These are phyloP conservation scores for Straminergon stramineum DNA, from an alignment of 225 moss, liverwort and hornwort genomes.

Conservation along the genomic window DNA sequence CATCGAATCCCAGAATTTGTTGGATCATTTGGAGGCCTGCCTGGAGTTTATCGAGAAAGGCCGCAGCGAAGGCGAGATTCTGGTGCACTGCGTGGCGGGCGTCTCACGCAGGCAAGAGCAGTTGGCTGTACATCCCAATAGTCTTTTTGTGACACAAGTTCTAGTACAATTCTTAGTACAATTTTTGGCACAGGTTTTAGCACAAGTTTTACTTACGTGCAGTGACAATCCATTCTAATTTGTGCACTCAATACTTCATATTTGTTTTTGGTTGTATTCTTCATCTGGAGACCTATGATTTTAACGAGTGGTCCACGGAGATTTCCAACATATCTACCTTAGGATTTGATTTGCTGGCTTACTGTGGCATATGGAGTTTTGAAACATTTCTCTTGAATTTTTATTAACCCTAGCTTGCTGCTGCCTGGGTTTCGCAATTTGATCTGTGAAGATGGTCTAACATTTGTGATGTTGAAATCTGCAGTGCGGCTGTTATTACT, in stretches of 20 bases:
- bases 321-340: neutral
- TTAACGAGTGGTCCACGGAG: neutral
- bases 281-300: neutral
- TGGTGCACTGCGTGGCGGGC: constrained; percentile 93
- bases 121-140: neutral
- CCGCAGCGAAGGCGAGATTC: constrained; percentile 56
- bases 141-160: neutral
- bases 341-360: neutral
- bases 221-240: neutral
- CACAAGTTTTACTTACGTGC: neutral
- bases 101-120: constrained; percentile 77
- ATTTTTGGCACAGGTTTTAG: neutral
- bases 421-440: neutral
- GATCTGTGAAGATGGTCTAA: neutral
- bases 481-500: constrained; percentile 65
- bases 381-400: neutral
- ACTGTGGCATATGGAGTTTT: neutral
- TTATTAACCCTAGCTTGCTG: neutral
- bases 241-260: neutral
- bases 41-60: constrained; percentile 73
- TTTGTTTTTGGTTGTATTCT: neutral
- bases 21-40: constrained; percentile 83
- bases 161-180: neutral
- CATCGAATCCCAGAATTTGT: constrained; percentile 84
- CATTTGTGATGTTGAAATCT: constrained; percentile 1